These are phyloP conservation scores for Pichia paraexigua DNA, from an alignment of 805 yeast genomes.

Conservation along the genomic window DNA sequence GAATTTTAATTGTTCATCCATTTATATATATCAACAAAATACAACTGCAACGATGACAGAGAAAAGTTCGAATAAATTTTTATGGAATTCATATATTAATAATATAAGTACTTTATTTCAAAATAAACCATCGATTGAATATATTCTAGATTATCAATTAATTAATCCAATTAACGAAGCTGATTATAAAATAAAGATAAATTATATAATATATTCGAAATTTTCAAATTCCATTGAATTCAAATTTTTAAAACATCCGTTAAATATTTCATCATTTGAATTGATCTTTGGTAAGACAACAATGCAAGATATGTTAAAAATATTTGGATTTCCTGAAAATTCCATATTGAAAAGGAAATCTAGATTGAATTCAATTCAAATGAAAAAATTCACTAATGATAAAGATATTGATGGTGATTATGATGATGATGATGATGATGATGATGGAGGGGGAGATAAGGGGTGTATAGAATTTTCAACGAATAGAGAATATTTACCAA, in stretches of 20 bases:
- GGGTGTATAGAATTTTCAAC: neutral
- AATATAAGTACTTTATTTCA: neutral
- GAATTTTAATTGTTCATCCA: slow-evolving; percentile 32
- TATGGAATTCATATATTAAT: neutral
- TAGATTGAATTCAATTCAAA: slow-evolving; percentile 14
- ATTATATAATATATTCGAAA: neutral
- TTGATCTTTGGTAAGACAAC: slow-evolving; percentile 36
- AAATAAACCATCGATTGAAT: neutral
- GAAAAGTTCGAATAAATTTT: neutral
- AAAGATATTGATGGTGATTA: too few species aligned
- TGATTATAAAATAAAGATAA: neutral
- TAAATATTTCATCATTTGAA: slow-evolving; percentile 6
- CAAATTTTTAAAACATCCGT: slow-evolving; percentile 5
- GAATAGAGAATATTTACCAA: slow-evolving; percentile 4
- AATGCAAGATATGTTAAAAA: slow-evolving; percentile 40
- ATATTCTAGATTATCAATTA: neutral
- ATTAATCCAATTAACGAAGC: neutral
- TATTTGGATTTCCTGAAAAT: slow-evolving; percentile 53
- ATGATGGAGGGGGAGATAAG: too few species aligned
- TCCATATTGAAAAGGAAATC: slow-evolving; percentile 30
- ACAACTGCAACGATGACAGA: too few species aligned
- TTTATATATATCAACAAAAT: slow-evolving; percentile 33
- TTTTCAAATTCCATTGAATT: slow-evolving; percentile 3
- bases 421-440: too few species aligned
- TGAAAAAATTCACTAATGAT: slow-evolving; percentile 7